Base-by-base conservation (phyloP, 352 stramenopile genomes). In the Pythium myriotylum region DNA sequence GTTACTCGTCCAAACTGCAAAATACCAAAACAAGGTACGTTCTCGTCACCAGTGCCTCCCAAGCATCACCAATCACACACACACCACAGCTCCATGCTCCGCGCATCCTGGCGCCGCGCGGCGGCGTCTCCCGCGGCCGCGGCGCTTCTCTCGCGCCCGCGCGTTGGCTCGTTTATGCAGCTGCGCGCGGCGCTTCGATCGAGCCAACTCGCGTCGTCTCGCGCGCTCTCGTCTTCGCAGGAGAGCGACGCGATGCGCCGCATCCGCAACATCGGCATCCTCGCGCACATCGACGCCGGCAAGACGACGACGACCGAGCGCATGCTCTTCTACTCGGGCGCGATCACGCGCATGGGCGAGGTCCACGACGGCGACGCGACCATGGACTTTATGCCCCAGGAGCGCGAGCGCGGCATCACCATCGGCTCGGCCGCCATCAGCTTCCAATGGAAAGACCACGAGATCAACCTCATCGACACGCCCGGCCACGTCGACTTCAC, bases 261-360 rank as follows among this genome's bases (percentile, higher is more conserved):
- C 45, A 86, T 96, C 76, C 91, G 97, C 57, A 99, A 99, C 80
- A 99, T 99, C 71, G 96, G 97, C 62, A 99, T 99, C 72, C 94
- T 99, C 74, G 97, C 97, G 24, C 97, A 99, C 79, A 99, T 99
- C 65, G 97, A 99, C 76, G 96, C 96, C 8, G 97, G 97, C 17
- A 99, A 99, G 82, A 99, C 97, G 9, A 99, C 97, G 24, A 99
- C 95, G 13, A 99, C 96, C 17, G 97, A 99, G 76, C 89, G 96
- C 62, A 99, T 99, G 81, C 87, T 99, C 16, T 99, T 96, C 76
- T 99, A 99, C 84, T 92, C 96, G 22, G 97, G 83, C 45, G 72
- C 70, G 1, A 92, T 92, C 59, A 45, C 49, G 19, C 68, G 70
- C 46, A 90, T 90, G 81, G 81, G 81, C 41, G 79, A 93, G 56